Conservation (phyloP, 2,329 filamentous ascomycete species). For the Macroventuria anomochaeta region DNA sequence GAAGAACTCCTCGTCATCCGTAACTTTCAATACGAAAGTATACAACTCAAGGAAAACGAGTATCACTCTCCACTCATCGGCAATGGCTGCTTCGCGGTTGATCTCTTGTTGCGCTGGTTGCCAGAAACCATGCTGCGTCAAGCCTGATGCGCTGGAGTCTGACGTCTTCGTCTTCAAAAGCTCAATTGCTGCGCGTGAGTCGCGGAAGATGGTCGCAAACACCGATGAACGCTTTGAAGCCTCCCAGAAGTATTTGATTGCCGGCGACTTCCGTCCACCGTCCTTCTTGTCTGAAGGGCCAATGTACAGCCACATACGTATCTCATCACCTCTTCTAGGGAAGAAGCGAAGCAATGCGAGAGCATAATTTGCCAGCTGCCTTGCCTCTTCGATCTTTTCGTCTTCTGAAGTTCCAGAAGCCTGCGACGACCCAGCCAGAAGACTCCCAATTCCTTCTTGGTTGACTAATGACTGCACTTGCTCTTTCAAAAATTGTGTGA, state of each 20-base stretch:
- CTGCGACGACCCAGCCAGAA: conserved; percentile 58
- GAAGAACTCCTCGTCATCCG: conserved; percentile 96
- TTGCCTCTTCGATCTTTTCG: conserved; percentile 64
- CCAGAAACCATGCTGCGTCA: conserved; percentile 38
- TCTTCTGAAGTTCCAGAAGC: conserved; percentile 46
- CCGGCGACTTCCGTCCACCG: conserved; percentile 59
- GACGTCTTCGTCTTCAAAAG: conserved; percentile 57
- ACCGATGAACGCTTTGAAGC: conserved; percentile 64
- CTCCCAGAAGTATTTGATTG: conserved; percentile 86
- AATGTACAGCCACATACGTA: conserved; percentile 91
- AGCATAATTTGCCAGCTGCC: conserved; percentile 82
- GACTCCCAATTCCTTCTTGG: conserved; percentile 72
- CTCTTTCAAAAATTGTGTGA: conserved; percentile 62
- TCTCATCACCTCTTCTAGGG: conserved; percentile 80
- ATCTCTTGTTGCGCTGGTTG: conserved; percentile 42
- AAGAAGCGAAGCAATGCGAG: conserved; percentile 86
- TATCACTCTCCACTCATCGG: conserved; percentile 84
- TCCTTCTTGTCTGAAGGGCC: conserved; percentile 64
- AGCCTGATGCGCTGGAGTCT: conserved; percentile 17
- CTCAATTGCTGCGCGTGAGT: conserved; percentile 64
- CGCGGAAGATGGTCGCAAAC: conserved; percentile 63
- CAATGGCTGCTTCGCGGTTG: conserved; percentile 51
- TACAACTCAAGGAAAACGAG: conserved; percentile 94
- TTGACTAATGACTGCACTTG: conserved; percentile 76
- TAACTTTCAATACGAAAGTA: conserved; percentile 87